Base-by-base conservation (phyloP, 2,329 filamentous ascomycete genomes). In the Blastomyces silverae region DNA sequence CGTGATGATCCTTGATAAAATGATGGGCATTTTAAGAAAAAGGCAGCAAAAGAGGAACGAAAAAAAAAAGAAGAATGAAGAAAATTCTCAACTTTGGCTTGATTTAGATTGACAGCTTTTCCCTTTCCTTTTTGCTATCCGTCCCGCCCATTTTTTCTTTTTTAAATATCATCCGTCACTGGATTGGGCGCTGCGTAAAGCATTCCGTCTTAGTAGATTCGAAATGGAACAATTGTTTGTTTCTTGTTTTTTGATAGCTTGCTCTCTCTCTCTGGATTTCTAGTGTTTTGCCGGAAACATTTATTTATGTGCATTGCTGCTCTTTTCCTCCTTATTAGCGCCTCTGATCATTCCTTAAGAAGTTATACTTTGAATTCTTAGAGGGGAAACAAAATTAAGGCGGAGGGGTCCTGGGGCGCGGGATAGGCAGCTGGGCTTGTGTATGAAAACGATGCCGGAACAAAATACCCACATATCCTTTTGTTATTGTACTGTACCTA, bases 101-200 rank as follows among this genome's bases (percentile, higher is more conserved):
- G 31, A 37, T 61, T 61, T 61, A 61, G n/a, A 46, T 61, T 61
- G 39, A 57, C 46, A 31, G 22, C 42, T 48, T 61, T 44, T 22
- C 25, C 46, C 10, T 61, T 50, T 8, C 44, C 31, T 10, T 28
- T 46, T 61, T 34, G 57, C 31, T 37, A 8, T 31, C 28, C 13
- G 13, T n/a, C 13, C n/a, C 56, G 13, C 22, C 11, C 20, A 11
- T 39, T 6, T 34, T 34, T 4, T 31, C 28, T 31, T 44, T 25
- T 42, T 25, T 25, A 20, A 22, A 42, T 59, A 37, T 22, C 34
- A 34, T 61, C 48, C 59, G 17, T n/a, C 44, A 15, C 59, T 50
- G 59, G 56, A 42, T 37, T 57, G n/a, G 3, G 11, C 56, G 56
- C 37, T 28, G 56, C 22, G 56, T 58, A 44, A 58, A 44, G 7